These are phyloP conservation scores for Monosporascus cannonballus DNA, from an alignment of 2,329 filamentous ascomycete species.

Conservation along the genomic window DNA sequence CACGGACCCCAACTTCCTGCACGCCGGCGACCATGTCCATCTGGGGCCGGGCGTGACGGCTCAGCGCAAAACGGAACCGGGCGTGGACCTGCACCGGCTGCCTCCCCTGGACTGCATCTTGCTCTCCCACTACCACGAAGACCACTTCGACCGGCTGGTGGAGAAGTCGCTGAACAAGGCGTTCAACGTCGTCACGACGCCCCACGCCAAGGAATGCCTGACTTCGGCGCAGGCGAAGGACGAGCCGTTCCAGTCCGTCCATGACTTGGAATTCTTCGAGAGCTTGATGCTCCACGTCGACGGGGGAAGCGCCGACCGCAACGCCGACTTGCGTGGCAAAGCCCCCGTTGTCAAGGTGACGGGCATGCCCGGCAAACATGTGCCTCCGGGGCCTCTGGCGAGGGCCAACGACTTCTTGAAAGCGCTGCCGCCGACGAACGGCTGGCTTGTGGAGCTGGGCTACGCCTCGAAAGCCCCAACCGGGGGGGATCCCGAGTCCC, in stretches of 20 bases:
- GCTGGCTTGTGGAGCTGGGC: constrained; percentile 61
- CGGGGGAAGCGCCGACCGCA: constrained; percentile 1
- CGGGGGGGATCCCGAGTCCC: constrained; percentile 15
- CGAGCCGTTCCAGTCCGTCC: constrained; percentile 49
- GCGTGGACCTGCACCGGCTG: constrained; percentile 52
- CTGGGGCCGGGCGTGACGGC: constrained; percentile 57
- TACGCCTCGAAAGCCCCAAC: constrained; percentile 24
- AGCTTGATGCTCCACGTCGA: constrained; percentile 35
- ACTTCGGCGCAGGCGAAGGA: constrained; percentile 28
- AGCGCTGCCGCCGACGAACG: constrained; percentile 57
- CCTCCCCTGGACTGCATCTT: constrained; percentile 55
- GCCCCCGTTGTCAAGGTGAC: constrained; percentile 48
- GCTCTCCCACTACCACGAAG: constrained; percentile 58
- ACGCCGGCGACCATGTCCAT: constrained; percentile 60
- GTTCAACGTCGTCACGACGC: constrained; percentile 58
- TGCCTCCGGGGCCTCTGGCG: constrained; percentile 34
- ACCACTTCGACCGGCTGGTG: constrained; percentile 36
- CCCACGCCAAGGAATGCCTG: constrained; percentile 51
- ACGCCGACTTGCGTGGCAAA: constrained; percentile 26
- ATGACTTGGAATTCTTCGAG: constrained; percentile 51
- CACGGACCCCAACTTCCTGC: constrained; percentile 60
- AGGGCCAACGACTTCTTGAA: constrained; percentile 33
- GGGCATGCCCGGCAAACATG: constrained; percentile 60
- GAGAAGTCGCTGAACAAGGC: constrained; percentile 35
- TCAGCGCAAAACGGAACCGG: constrained; percentile 50